Evolutionary conservation across 441 rosid species (phyloP).

Genomic region (Cnidoscolus chayamansa): DNA sequence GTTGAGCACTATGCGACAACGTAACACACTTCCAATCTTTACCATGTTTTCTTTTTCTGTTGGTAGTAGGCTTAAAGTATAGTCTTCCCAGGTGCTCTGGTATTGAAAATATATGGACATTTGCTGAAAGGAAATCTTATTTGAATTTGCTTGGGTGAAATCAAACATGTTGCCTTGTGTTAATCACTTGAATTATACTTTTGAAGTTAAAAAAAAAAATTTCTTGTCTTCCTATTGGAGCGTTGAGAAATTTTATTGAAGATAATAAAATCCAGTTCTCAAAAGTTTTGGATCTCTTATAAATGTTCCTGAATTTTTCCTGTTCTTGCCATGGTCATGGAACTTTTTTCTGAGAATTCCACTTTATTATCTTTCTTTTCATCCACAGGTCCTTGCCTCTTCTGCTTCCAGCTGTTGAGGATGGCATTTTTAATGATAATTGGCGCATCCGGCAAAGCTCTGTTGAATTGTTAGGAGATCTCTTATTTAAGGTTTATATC

Average conservation of each 20-base stretch:
- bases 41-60: constrained; percentile 15
- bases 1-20: constrained; percentile 99
- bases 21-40: constrained; percentile 39
- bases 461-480: constrained; percentile 96
- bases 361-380: constrained; percentile 14
- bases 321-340: background rate
- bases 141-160: background rate
- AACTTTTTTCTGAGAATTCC: constrained; percentile 6
- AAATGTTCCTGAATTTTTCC: background rate
- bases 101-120: background rate
- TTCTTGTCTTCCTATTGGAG: background rate
- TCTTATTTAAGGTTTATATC: constrained; percentile 78
- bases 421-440: constrained; percentile 95
- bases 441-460: constrained; percentile 99
- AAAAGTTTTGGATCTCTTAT: background rate
- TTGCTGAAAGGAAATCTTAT: background rate
- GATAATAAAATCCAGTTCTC: background rate
- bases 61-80: constrained; percentile 6
- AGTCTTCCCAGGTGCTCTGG: background rate
- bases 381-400: constrained; percentile 82
- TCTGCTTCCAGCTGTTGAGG: constrained; percentile 99
- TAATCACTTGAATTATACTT: background rate
- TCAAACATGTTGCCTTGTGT: background rate
- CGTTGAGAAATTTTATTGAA: background rate
- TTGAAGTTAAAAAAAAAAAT: no score